These are phyloP conservation scores for Epichloe amarillans DNA, from an alignment of 2,329 filamentous ascomycete genomes.

Conservation along the genomic window DNA sequence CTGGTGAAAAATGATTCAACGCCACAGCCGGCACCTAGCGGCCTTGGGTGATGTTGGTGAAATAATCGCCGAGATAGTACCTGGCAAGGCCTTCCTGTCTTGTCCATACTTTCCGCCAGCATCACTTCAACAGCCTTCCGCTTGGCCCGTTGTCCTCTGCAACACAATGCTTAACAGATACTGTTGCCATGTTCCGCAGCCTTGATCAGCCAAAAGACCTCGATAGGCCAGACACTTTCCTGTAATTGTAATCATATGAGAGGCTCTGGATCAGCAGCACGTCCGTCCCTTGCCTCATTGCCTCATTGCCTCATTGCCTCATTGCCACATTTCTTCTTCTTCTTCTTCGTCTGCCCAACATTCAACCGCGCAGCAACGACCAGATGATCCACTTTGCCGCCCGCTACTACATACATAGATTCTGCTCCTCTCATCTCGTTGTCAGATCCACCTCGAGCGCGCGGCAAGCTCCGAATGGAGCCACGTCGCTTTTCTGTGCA, in stretches of 20 bases:
- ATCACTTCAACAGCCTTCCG: neutral
- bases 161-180: neutral
- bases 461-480: constrained; percentile 6
- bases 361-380: neutral
- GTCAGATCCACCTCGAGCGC: constrained; percentile 1
- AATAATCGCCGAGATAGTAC: no score
- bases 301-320: neutral
- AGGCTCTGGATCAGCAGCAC: no score
- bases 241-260: neutral
- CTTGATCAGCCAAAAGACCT: neutral
- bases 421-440: neutral
- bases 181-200: neutral
- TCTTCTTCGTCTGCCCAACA: neutral
- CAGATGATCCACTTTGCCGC: neutral
- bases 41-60: no score
- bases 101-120: neutral
- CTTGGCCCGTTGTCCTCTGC: neutral
- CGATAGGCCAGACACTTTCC: neutral
- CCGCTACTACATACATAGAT: neutral
- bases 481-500: constrained; percentile 4
- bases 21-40: no score
- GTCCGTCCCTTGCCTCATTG: neutral
- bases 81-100: neutral
- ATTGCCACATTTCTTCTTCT: neutral
- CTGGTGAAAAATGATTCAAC: no score